These are phyloP conservation scores for Sphaerostilbella broomeana DNA, from an alignment of 2,329 filamentous ascomycete genomes.

Conservation along the genomic window DNA sequence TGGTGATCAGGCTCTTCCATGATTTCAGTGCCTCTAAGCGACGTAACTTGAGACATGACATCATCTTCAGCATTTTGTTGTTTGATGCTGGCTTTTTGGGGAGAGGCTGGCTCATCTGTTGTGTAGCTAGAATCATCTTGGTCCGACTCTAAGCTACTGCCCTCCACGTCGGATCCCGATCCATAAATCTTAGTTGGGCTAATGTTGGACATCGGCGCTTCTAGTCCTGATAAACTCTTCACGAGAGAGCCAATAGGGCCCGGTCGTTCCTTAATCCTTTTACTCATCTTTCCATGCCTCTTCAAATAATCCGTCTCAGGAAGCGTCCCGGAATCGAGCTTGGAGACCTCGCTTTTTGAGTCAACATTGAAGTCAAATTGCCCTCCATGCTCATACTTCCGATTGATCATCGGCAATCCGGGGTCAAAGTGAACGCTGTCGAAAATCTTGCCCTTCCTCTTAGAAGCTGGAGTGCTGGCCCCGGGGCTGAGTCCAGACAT, in stretches of 20 bases:
- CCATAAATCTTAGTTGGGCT: constrained; percentile 34
- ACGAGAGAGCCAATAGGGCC: constrained; percentile 21
- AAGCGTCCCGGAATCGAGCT: constrained; percentile 28
- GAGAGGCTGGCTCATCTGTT: constrained; percentile 43
- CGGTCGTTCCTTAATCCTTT: constrained; percentile 24
- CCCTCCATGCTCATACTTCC: constrained; percentile 53
- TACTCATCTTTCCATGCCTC: constrained; percentile 38
- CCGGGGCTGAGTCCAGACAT: constrained; percentile 17
- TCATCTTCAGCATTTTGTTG: constrained; percentile 44
- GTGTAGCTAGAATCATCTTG: constrained; percentile 47
- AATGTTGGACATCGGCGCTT: constrained; percentile 19
- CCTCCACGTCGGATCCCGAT: constrained; percentile 38
- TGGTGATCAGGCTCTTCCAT: constrained; percentile 41
- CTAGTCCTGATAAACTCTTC: constrained; percentile 22
- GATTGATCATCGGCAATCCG: constrained; percentile 46
- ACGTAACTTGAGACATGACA: constrained; percentile 44
- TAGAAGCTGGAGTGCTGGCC: constrained; percentile 17
- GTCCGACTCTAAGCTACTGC: constrained; percentile 48
- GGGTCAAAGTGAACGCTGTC: constrained; percentile 50
- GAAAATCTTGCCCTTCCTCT: constrained; percentile 42
- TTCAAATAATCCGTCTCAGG: constrained; percentile 44
- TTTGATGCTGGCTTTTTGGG: constrained; percentile 42
- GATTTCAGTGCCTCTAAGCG: constrained; percentile 42
- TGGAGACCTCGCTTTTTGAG: constrained; percentile 24
- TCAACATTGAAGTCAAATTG: constrained; percentile 41